A percentile compares a stretch with the other conserved stretches of the same genome.
These are phyloP conservation scores for Truncatella angustata DNA, from an alignment of 2,329 filamentous ascomycete genomes.

Conservation along the genomic window DNA sequence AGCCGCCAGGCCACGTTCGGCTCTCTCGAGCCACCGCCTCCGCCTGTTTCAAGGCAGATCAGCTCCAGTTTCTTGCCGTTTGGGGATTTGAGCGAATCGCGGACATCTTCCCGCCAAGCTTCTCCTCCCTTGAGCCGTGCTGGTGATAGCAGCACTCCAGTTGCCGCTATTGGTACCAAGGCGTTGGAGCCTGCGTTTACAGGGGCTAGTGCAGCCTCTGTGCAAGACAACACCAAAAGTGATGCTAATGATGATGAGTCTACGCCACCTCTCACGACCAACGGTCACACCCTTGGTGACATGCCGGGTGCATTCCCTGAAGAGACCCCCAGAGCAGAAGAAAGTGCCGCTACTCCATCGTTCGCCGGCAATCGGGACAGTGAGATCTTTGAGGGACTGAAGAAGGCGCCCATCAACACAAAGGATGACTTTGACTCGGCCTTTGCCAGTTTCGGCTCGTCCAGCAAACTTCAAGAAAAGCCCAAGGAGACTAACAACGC, in stretches of 20 bases:
- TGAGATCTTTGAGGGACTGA: conserved; percentile 52
- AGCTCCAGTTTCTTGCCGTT: conserved; percentile 76
- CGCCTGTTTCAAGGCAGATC: conserved; percentile 73
- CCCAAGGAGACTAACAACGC: conserved; percentile 41
- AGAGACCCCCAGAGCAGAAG: conserved; percentile 28
- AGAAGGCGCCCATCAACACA: conserved; percentile 53
- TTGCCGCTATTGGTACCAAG: conserved; percentile 27
- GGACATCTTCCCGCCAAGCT: conserved; percentile 75
- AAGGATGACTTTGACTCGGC: conserved; percentile 85
- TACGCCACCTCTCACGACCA: conserved; percentile 22
- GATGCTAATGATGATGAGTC: conserved; percentile 22
- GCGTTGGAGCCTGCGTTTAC: conserved; percentile 37
- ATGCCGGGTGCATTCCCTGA: conserved; percentile 55
- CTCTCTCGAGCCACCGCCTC: conserved; percentile 57
- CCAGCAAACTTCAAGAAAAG: conserved; percentile 46
- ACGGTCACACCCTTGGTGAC: conserved; percentile 41
- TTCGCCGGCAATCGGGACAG: conserved; percentile 29
- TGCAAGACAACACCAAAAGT: conserved; percentile 29
- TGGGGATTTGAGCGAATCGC: conserved; percentile 61
- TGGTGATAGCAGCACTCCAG: conserved; percentile 31
- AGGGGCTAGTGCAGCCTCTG: conserved; percentile 32
- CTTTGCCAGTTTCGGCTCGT: conserved; percentile 70
- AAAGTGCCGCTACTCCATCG: conserved; percentile 19
- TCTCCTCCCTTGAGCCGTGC: conserved; percentile 70
- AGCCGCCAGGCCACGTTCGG: conserved; percentile 58